Percentiles rank a stretch among this genome's conserved stretches.
These are phyloP conservation scores for Macrolepiota dolichaula DNA, from an alignment of 768 basidiomycete species.

Conservation along the genomic window DNA sequence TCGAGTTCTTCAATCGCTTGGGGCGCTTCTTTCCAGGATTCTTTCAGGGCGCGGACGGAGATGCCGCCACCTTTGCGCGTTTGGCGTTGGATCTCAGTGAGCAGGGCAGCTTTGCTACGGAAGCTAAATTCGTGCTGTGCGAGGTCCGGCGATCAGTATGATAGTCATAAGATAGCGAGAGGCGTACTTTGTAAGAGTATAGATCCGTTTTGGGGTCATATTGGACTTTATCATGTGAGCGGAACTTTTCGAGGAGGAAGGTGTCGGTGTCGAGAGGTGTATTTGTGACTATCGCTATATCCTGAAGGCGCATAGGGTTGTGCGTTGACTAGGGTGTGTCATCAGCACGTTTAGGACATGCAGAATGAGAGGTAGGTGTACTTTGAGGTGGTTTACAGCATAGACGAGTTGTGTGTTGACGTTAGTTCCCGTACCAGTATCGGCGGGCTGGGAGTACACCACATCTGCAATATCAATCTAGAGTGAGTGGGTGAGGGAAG, in stretches of 20 bases:
- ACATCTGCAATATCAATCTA: slow-evolving; percentile 43
- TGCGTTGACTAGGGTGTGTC: slow-evolving; percentile 46
- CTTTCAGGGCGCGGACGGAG: slow-evolving; percentile 79
- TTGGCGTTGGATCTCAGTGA: slow-evolving; percentile 84
- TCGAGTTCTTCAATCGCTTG: slow-evolving; percentile 25
- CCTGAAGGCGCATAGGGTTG: slow-evolving; percentile 84
- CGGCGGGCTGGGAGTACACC: slow-evolving; percentile 85
- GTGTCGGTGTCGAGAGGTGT: slow-evolving; percentile 73
- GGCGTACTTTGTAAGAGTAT: slow-evolving; percentile 75
- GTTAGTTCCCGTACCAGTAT: slow-evolving; percentile 77
- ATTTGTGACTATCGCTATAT: slow-evolving; percentile 77
- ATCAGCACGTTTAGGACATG: background rate
- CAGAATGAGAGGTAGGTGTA: slow-evolving; percentile 23
- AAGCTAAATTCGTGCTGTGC: slow-evolving; percentile 82
- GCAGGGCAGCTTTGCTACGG: slow-evolving; percentile 75
- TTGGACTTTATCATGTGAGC: slow-evolving; percentile 71
- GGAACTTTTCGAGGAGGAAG: slow-evolving; percentile 77
- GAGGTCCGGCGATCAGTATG: background rate
- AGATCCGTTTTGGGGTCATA: slow-evolving; percentile 83
- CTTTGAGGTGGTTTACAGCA: slow-evolving; percentile 80
- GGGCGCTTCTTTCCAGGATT: slow-evolving; percentile 88
- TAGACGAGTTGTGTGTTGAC: slow-evolving; percentile 86
- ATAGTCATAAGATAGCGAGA: background rate
- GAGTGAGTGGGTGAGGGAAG: slow-evolving; percentile 9
- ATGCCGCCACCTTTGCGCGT: slow-evolving; percentile 84